Percentiles rank a stretch among this genome's conserved stretches.
phyloP scores from a whole-genome alignment of 2,329 filamentous ascomycete genomes.

The Spiromastix sp. region DNA sequence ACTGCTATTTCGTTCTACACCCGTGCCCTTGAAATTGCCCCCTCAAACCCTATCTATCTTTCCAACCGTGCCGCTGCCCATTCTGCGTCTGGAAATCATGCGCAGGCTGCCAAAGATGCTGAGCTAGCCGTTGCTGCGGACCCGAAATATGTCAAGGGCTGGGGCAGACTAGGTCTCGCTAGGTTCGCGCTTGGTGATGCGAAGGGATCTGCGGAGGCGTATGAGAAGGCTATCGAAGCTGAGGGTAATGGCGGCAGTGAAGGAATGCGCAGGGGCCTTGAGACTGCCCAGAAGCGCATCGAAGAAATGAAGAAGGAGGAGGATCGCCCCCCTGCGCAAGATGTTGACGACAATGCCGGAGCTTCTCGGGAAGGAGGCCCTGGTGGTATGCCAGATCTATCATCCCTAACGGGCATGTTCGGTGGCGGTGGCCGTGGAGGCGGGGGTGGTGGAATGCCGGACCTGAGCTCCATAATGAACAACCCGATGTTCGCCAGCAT shows the following conservation, averaged over 20 bases:
- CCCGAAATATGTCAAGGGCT: slow-evolving; percentile 92
- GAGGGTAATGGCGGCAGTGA: slow-evolving; percentile 92
- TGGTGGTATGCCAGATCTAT: slow-evolving; percentile 62
- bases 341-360: slow-evolving; percentile 40
- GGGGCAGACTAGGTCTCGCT: slow-evolving; percentile 85
- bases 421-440: slow-evolving; percentile 52
- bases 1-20: slow-evolving; percentile 79
- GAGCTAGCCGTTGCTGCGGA: slow-evolving; percentile 83
- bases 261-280: slow-evolving; percentile 92
- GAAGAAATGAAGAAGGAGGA: slow-evolving; percentile 62
- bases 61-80: slow-evolving; percentile 95
- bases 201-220: slow-evolving; percentile 87
- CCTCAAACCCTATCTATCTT: slow-evolving; percentile 88
- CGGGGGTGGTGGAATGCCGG: slow-evolving; percentile 72
- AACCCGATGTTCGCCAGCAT: slow-evolving; percentile 98
- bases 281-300: slow-evolving; percentile 81
- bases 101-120: slow-evolving; percentile 73
- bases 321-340: slow-evolving; percentile 39
- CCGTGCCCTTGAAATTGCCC: slow-evolving; percentile 68
- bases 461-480: slow-evolving; percentile 78
- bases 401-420: slow-evolving; percentile 61
- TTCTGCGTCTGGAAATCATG: slow-evolving; percentile 74
- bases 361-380: slow-evolving; percentile 38
- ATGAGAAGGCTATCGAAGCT: slow-evolving; percentile 81
- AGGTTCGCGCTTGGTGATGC: slow-evolving; percentile 86